Base-by-base conservation (phyloP, 2,329 filamentous ascomycete genomes). In the Metarhizium humberi region DNA sequence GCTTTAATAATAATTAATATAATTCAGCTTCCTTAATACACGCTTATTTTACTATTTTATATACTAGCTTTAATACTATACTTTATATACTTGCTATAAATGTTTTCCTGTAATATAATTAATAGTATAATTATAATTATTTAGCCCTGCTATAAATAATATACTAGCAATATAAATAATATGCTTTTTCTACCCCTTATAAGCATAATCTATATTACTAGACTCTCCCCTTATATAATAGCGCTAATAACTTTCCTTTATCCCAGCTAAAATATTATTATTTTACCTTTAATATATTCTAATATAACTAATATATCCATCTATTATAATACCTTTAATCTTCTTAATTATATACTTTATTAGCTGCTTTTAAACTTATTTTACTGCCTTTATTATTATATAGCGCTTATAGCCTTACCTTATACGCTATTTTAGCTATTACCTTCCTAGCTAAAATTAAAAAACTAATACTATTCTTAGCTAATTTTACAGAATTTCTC, bases 181-280 rank as follows among this genome's bases (percentile, higher is more conserved):
- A 62, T 16, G 30, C 56, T 62, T 54, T 62, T 62, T 18, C 57
- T 57, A n/a, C 55, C 52, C 4, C 56, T 53, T 14, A 51, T 62
- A 2, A 51, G 38, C 38, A 50, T 53, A 1, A 62, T 53, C 52
- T 58, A 29, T 7, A 62, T n/a, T 1, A 62, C 38, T 32, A 54
- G 52, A 32, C 47, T 57, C 48, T 56, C 47, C 3, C 50, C 29
- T 11, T 18, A 34, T 4, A 56, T 36, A 2, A 61, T 55, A 13
- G 54, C 50, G n/a, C 47, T n/a, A 13, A 62, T 46, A n/a, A 54
- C 58, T 32, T 13, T 40, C 51, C 53, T 38, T 40, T 62, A 43
- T 29, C 57, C 30, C 5, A 55, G 51, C 0, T 54, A 47, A 54
- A 61, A 60, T 40, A 3, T n/a, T 0, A 45, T 49, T 18, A n/a